phyloP scores from a whole-genome alignment of 768 basidiomycete species.

The Ramaria rubella region DNA sequence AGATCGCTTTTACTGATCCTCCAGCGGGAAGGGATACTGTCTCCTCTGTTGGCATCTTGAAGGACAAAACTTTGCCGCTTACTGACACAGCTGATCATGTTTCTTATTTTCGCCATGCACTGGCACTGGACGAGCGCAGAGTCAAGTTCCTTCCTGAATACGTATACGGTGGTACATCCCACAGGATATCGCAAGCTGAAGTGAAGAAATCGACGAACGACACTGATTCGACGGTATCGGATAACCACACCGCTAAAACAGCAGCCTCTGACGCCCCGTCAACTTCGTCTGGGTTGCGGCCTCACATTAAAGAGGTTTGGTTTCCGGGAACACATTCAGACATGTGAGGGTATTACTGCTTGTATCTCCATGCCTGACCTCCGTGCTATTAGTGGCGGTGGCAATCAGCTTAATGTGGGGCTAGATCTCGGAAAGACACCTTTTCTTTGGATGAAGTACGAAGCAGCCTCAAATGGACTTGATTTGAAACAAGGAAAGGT shows the following conservation, averaged over 20 bases:
- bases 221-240: background rate
- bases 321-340: slow-evolving; percentile 36
- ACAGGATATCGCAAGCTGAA: background rate
- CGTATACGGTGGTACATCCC: slow-evolving; percentile 15
- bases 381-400: slow-evolving; percentile 17
- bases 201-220: background rate
- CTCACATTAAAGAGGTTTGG: slow-evolving; percentile 36
- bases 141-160: slow-evolving; percentile 44
- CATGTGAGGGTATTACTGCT: slow-evolving; percentile 24
- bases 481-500: slow-evolving; percentile 11
- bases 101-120: slow-evolving; percentile 39
- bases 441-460: slow-evolving; percentile 29
- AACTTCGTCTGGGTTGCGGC: background rate
- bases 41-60: slow-evolving; percentile 36
- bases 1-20: too few species aligned
- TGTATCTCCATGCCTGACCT: background rate
- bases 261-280: slow-evolving; percentile 4
- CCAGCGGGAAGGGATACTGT: slow-evolving; percentile 37
- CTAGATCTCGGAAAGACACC: slow-evolving; percentile 14
- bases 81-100: slow-evolving; percentile 29
- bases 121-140: slow-evolving; percentile 41
- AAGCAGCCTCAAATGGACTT: slow-evolving; percentile 24
- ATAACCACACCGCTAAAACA: background rate
- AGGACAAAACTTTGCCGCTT: slow-evolving; percentile 26
- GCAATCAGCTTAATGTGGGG: slow-evolving; percentile 9